These are phyloP conservation scores for Rhodotorula glutinis DNA, from an alignment of 1,284 basidiomycete species.

Conservation along the genomic window DNA sequence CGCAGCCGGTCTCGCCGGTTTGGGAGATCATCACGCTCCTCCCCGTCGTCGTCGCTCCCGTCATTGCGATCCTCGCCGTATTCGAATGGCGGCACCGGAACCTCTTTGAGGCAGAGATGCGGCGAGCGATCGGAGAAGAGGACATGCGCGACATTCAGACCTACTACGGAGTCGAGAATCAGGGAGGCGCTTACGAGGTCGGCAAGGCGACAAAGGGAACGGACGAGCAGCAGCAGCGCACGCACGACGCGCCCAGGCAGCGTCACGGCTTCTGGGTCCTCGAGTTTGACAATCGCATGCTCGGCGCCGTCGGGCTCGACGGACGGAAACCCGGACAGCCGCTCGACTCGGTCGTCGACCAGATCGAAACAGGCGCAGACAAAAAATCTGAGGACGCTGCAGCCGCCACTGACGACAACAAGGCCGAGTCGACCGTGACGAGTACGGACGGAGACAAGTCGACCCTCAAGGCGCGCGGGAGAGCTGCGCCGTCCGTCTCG, in stretches of 20 bases:
- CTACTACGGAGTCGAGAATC: constrained; percentile 26
- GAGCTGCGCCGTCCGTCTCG: constrained; percentile 8
- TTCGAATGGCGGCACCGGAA: constrained; percentile 35
- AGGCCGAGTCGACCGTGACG: constrained; percentile 1
- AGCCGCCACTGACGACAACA: background rate
- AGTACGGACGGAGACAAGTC: background rate
- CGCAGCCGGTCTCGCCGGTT: constrained; percentile 7
- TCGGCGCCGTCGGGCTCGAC: constrained; percentile 34
- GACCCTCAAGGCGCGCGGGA: constrained; percentile 11
- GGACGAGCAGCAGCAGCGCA: too few relatives aligned
- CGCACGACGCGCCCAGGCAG: constrained; percentile 4
- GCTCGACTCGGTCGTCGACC: constrained; percentile 34
- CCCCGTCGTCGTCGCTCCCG: constrained; percentile 31
- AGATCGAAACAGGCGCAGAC: background rate
- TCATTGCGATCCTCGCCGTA: constrained; percentile 31
- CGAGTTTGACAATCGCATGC: constrained; percentile 37
- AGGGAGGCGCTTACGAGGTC: background rate
- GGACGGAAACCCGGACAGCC: constrained; percentile 30
- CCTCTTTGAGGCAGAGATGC: constrained; percentile 36
- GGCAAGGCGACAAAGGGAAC: background rate
- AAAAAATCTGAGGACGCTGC: constrained; percentile 1
- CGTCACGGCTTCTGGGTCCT: constrained; percentile 38
- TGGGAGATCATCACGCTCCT: constrained; percentile 22
- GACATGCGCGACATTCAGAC: constrained; percentile 31
- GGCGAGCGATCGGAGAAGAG: constrained; percentile 34